These are phyloP conservation scores for Penicillium sp. DNA, from an alignment of 2,329 filamentous ascomycete species.

Conservation along the genomic window DNA sequence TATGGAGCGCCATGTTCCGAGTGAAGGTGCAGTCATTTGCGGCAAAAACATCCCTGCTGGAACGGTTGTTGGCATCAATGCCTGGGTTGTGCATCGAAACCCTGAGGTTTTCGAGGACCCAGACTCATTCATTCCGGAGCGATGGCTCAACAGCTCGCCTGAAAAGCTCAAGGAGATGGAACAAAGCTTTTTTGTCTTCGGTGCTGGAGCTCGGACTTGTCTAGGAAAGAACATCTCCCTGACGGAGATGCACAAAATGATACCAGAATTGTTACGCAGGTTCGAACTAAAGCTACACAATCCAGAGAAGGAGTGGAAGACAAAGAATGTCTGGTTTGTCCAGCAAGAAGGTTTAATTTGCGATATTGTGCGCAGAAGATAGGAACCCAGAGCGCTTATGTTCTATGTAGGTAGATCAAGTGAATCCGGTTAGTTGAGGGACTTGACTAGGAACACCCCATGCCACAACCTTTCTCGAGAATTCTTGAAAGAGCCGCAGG, in stretches of 20 bases:
- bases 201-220: constrained; percentile 38
- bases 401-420: background rate
- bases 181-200: constrained; percentile 39
- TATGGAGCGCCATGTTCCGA: constrained; percentile 45
- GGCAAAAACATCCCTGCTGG: constrained; percentile 45
- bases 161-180: constrained; percentile 40
- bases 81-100: constrained; percentile 53
- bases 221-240: constrained; percentile 44
- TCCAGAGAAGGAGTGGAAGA: constrained; percentile 22
- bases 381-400: background rate
- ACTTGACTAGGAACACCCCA: background rate
- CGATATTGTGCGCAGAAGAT: constrained; percentile 6
- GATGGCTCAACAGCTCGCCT: constrained; percentile 50
- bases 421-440: background rate
- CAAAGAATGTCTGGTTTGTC: constrained; percentile 29
- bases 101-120: constrained; percentile 49
- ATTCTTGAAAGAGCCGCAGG: background rate
- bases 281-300: constrained; percentile 27
- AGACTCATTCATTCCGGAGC: constrained; percentile 51
- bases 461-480: background rate
- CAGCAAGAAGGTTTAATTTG: constrained; percentile 25
- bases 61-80: constrained; percentile 52
- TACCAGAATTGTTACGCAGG: constrained; percentile 35
- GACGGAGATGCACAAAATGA: constrained; percentile 43
- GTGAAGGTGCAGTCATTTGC: constrained; percentile 36